A percentile compares a stretch with the other conserved stretches of the same genome.
Evolutionary conservation across 163 green algal species (phyloP).

Genomic region (Prototheca wickerhamii): DNA sequence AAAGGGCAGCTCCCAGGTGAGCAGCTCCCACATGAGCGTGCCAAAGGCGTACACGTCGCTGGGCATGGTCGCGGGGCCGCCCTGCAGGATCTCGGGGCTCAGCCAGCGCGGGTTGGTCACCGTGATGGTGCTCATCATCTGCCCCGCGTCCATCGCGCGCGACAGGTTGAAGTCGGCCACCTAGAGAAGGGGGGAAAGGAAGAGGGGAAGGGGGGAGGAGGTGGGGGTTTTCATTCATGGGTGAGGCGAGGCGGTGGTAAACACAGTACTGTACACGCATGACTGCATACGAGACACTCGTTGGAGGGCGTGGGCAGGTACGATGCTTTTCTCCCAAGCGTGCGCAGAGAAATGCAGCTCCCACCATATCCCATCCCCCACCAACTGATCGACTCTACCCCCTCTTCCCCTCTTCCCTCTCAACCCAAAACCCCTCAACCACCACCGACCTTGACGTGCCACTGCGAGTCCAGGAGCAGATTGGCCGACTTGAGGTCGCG

Average conservation of each 20-base stretch:
- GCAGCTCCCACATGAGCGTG: conserved; percentile 21
- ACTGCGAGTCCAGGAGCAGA: conserved; percentile 46
- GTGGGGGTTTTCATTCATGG: too few species aligned
- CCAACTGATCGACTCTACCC: background rate
- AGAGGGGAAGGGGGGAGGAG: too few species aligned
- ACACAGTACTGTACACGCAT: too few species aligned
- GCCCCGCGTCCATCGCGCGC: conserved; percentile 8
- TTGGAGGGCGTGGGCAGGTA: background rate
- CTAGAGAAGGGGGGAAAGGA: background rate
- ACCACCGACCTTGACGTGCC: conserved; percentile 20
- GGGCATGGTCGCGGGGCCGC: conserved; percentile 7
- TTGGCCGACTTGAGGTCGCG: conserved; percentile 61
- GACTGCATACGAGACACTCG: background rate
- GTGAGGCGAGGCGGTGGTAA: too few species aligned
- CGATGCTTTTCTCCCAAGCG: background rate
- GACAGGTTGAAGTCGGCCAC: conserved; percentile 22
- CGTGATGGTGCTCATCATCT: conserved; percentile 1
- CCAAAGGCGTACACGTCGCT: conserved; percentile 14
- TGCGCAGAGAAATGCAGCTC: background rate
- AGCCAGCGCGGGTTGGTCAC: conserved; percentile 22
- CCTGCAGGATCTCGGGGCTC: conserved; percentile 19
- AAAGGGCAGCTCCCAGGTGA: conserved; percentile 37
- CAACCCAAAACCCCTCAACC: background rate
- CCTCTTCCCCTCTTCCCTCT: background rate
- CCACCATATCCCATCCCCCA: too few species aligned